Evolutionary conservation across 2,329 filamentous ascomycete genomes (phyloP), one percentile per base, ranked within the genome.

Genomic region (Zasmidium cellare): DNA sequence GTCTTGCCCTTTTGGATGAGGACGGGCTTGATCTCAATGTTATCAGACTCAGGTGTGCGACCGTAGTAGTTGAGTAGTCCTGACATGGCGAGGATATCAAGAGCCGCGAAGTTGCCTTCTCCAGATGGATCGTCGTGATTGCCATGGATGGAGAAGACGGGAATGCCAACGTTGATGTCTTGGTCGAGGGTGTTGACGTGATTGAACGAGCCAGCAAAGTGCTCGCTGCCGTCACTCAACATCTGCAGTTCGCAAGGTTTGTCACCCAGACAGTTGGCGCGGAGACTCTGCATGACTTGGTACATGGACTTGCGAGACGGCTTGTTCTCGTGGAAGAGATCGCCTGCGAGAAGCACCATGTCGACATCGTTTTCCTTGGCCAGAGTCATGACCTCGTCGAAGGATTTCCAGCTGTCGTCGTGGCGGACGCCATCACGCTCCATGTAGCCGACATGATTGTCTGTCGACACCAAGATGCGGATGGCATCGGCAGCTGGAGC

Each of bases 91-190:
- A 99, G 82, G 16, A 99, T 77, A 72, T 99, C 94, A 11, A 99
- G 82, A 0, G 93, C 92, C 62, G 94, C 96, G 64, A 89, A 88
- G 72, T 96, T 91, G 11, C 92, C 94, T 69, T 97, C 92, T 25
- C 94, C 94, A n/a, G 92, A 96, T 0, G 94, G 94, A 71, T 99
- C 94, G 71, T 99, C 94, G 72, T 99, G 94, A 70, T 99, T 99
- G 47, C 94, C 94, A 69, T 99, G 96, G 44, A 99, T 99, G 0
- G 93, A 96, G 72, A 99, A 99, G 24, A 99, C 92, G 0, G 94
- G 94, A 56, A 97, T 97, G 1, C 92, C 91, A 60, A 99, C 86
- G 69, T 99, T 99, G 75, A 99, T 97, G 68, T 99, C 91, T 22
- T 91, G 86, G 69, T 99, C 94, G 75, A 97, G 92, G 75, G 99